Conservation (phyloP, 2,329 filamentous ascomycete species). For the Berkeleyomyces basicola region DNA sequence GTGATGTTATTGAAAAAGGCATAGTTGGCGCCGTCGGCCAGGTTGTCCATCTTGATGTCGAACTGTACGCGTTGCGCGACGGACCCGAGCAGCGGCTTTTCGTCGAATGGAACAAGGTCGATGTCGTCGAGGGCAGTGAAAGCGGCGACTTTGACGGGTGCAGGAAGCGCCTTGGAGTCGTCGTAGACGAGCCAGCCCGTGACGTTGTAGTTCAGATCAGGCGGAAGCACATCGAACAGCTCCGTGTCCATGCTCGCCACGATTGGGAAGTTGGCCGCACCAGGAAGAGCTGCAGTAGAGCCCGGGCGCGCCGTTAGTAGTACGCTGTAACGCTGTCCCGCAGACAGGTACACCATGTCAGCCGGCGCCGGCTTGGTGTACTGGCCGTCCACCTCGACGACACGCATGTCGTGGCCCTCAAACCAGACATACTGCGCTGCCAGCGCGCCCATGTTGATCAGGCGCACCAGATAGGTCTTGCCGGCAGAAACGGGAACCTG, state of each 20-base stretch:
- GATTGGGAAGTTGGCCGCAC: constrained; percentile 45
- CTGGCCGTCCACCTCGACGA: constrained; percentile 59
- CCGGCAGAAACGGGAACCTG: constrained; percentile 43
- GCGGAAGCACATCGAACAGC: constrained; percentile 53
- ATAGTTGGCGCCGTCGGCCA: constrained; percentile 42
- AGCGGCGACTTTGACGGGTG: constrained; percentile 38
- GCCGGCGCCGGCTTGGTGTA: constrained; percentile 46
- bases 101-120: constrained; percentile 51
- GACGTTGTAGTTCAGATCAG: constrained; percentile 49
- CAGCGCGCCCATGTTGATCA: constrained; percentile 61
- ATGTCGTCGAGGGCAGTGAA: constrained; percentile 57
- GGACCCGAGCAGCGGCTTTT: constrained; percentile 38
- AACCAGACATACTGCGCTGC: constrained; percentile 50
- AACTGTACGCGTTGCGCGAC: constrained; percentile 49
- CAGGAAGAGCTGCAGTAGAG: constrained; percentile 25
- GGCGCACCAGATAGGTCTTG: constrained; percentile 56
- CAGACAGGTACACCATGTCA: constrained; percentile 46
- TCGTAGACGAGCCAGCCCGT: constrained; percentile 50
- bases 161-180: constrained; percentile 26
- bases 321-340: constrained; percentile 50
- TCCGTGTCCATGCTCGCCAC: constrained; percentile 47
- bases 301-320: constrained; percentile 39
- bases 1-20: constrained; percentile 65
- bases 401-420: constrained; percentile 48
- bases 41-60: constrained; percentile 44